phyloP scores from a whole-genome alignment of 768 basidiomycete species.

The Hemileccinum impolitum region DNA sequence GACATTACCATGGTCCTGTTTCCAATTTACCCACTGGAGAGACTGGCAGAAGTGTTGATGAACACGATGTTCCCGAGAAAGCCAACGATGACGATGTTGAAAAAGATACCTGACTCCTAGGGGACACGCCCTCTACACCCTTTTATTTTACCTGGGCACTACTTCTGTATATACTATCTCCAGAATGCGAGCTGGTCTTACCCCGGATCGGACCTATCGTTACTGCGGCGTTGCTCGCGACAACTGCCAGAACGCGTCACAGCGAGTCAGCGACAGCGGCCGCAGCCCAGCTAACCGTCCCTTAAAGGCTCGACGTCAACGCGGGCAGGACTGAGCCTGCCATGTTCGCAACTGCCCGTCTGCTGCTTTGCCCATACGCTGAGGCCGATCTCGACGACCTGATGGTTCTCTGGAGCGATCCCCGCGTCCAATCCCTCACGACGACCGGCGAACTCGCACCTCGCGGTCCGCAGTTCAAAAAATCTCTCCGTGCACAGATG shows the following conservation, averaged over 20 bases:
- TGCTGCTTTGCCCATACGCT: constrained; percentile 32
- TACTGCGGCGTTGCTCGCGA: constrained; percentile 4
- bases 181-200: not conserved
- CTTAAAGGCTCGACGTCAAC: not conserved
- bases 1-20: constrained; percentile 57
- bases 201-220: not conserved
- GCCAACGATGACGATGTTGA: not conserved
- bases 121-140: not conserved
- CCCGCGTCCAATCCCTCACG: constrained; percentile 23
- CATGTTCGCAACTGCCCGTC: constrained; percentile 33
- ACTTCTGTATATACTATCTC: not conserved
- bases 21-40: constrained; percentile 39
- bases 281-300: constrained; percentile 9
- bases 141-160: not conserved
- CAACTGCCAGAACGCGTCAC: not conserved
- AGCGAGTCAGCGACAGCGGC: constrained; percentile 18
- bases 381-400: constrained; percentile 33
- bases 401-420: constrained; percentile 28
- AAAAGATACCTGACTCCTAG: constrained; percentile 1
- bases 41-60: not conserved
- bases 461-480: constrained; percentile 14
- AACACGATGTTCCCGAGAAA: constrained; percentile 5
- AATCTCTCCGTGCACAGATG: constrained; percentile 20
- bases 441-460: constrained; percentile 14
- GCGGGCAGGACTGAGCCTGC: no score